Evolutionary conservation across 768 basidiomycete species (phyloP).

Genomic region (Calocera viscosa): DNA sequence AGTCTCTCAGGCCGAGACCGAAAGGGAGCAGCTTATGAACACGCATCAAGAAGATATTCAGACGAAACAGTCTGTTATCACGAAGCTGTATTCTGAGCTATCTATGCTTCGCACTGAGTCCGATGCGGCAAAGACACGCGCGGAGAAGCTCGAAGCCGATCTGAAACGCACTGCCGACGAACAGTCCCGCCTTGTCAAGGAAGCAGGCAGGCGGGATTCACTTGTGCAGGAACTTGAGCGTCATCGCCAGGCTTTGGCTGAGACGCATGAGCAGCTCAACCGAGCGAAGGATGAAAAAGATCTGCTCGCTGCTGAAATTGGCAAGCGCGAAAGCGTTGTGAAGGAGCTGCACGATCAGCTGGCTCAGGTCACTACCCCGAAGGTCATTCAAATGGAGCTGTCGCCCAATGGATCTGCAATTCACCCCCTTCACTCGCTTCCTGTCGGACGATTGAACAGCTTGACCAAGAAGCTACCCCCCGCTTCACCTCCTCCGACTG

Average conservation of each 20-base stretch:
- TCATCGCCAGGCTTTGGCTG: slow-evolving; percentile 61
- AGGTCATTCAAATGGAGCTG: slow-evolving; percentile 13
- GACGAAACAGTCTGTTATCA: slow-evolving; percentile 40
- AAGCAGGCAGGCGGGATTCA: slow-evolving; percentile 62
- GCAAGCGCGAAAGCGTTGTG: slow-evolving; percentile 50
- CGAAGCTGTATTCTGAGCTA: slow-evolving; percentile 41
- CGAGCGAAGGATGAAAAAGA: slow-evolving; percentile 75
- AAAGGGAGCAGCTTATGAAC: slow-evolving; percentile 26
- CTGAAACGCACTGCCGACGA: slow-evolving; percentile 46
- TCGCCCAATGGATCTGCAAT: background rate
- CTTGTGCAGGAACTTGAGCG: slow-evolving; percentile 62
- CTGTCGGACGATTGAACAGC: slow-evolving; percentile 13
- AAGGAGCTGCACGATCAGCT: slow-evolving; percentile 67
- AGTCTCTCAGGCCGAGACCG: slow-evolving; percentile 32
- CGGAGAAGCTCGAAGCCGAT: slow-evolving; percentile 43
- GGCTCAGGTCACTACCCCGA: slow-evolving; percentile 12
- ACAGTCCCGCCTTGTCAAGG: slow-evolving; percentile 51
- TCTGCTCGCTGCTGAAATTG: slow-evolving; percentile 57
- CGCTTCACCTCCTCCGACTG: slow-evolving; percentile 73
- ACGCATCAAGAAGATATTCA: slow-evolving; percentile 34
- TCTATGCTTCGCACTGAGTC: slow-evolving; percentile 31
- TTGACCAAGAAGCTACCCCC: slow-evolving; percentile 62
- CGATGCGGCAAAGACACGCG: slow-evolving; percentile 32
- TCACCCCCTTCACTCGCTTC: background rate
- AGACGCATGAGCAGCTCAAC: slow-evolving; percentile 65